Base-by-base conservation (phyloP, 2,329 filamentous ascomycete species). In the Pleochaeta shiraiana region DNA sequence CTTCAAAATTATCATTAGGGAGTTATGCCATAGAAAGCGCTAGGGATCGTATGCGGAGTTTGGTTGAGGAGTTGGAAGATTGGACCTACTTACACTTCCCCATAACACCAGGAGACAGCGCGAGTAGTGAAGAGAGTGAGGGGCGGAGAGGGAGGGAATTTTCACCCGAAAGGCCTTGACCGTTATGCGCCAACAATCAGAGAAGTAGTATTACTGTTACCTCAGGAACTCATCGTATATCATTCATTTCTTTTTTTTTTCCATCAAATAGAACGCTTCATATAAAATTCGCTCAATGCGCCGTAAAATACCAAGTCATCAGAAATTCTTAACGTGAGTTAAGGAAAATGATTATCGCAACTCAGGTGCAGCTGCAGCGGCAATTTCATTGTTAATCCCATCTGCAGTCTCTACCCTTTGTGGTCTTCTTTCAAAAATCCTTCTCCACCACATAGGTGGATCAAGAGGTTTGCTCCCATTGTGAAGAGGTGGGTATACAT, bases 11-110 rank as follows among this genome's bases (percentile, higher is more conserved):
- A 65, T 77, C 96, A n/a, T 75, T 97, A 28, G 93, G 93, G 0
- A 95, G 85, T 68, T 97, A 95, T 76, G 92, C 93, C 0, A 92
- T 97, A 43, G 92, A 98, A 74, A 96, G 91, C 73, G 95, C 97
- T 63, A 79, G 93, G 19, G 93, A 98, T 75, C 81, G 92, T 24
- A 75, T 97, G 71, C 82, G 90, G 68, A 92, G 87, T 67, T 89
- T 97, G 47, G 96, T 91, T 14, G 93, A 97, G 74, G 93, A 98
- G 77, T 82, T 95, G 68, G 90, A 95, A 75, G 90, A 95, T 72
- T 95, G 90, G 89, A 93, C 91, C 71, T 86, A 92, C 72, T 77
- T 95, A 33, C 88, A 88, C 73, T 91, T 90, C 68, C 76, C 81
- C 0, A 71, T 75, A 43, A 73, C 75, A 16, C 72, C 76, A 0